Conservation (phyloP, 345 rosid species). For the Turritis glabra region DNA sequence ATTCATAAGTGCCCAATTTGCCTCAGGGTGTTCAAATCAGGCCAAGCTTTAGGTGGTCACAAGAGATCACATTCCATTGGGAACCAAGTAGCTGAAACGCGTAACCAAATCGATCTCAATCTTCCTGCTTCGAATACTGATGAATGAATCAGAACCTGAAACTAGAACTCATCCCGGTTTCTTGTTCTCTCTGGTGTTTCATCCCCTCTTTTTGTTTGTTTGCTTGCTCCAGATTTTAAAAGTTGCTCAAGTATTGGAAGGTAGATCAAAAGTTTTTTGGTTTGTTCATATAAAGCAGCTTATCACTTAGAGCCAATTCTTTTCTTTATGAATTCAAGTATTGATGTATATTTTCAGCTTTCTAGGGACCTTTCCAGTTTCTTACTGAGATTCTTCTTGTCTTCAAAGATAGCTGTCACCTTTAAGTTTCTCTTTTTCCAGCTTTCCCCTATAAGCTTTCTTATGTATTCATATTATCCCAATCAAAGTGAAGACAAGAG, state of each 20-base stretch:
- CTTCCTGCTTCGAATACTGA: constrained; percentile 58
- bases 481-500: not conserved
- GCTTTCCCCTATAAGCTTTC: constrained; percentile 18
- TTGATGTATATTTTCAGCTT: constrained; percentile 23
- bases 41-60: constrained; percentile 94
- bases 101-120: constrained; percentile 59
- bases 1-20: constrained; percentile 84
- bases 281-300: constrained; percentile 22
- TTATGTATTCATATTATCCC: not conserved
- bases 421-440: not conserved
- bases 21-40: constrained; percentile 76
- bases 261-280: constrained; percentile 19
- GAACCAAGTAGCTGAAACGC: constrained; percentile 46
- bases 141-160: constrained; percentile 20
- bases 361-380: constrained; percentile 13
- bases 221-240: not conserved
- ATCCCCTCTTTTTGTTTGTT: not conserved
- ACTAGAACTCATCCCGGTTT: not conserved
- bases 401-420: not conserved
- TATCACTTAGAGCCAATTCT: not conserved
- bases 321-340: constrained; percentile 4
- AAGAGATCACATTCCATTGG: constrained; percentile 86
- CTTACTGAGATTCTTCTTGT: constrained; percentile 10
- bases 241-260: not conserved
- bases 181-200: not conserved